A percentile compares a stretch with the other conserved stretches of the same genome.
These are phyloP conservation scores for Umbelopsis sp. DNA, from an alignment of 192 early-diverging fungal genomes.

Conservation along the genomic window DNA sequence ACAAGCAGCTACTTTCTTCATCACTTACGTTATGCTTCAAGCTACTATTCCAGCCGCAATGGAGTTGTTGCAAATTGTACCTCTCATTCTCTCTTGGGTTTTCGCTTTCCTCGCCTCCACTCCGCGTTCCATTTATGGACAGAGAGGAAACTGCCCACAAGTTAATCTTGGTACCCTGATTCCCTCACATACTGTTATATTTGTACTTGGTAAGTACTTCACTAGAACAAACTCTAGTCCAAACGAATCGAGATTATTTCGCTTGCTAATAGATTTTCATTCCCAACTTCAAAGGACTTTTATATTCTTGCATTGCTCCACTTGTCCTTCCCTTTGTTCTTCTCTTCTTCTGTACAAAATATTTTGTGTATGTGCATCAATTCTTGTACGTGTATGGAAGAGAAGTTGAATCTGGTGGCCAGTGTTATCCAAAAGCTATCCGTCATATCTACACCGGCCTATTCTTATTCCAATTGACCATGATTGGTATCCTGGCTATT, in stretches of 20 bases:
- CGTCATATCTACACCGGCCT: conserved; percentile 67
- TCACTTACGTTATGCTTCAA: conserved; percentile 84
- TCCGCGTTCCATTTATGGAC: conserved; percentile 65
- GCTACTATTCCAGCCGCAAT: conserved; percentile 65
- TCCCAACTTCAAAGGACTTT: conserved; percentile 61
- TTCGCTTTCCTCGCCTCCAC: conserved; percentile 62
- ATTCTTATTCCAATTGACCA: conserved; percentile 73
- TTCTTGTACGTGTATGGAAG: conserved; percentile 78
- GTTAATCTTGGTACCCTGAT: conserved; percentile 66
- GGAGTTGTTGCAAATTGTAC: conserved; percentile 70
- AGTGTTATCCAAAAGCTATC: conserved; percentile 62
- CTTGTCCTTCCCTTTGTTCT: conserved; percentile 75
- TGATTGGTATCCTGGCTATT: conserved; percentile 73
- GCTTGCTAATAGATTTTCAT: conserved; percentile 23
- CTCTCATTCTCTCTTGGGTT: conserved; percentile 66
- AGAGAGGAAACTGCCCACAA: conserved; percentile 49
- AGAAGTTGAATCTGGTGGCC: conserved; percentile 59
- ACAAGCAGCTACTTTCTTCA: conserved; percentile 76
- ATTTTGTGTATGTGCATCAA: conserved; percentile 80
- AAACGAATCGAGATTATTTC: not conserved
- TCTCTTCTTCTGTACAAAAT: conserved; percentile 73
- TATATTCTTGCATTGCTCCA: conserved; percentile 82
- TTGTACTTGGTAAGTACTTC: conserved; percentile 36
- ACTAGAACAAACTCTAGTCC: not conserved
- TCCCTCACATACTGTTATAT: conserved; percentile 70